These are phyloP conservation scores for Pythium plurisporium DNA, from an alignment of 352 stramenopile species.

Conservation along the genomic window DNA sequence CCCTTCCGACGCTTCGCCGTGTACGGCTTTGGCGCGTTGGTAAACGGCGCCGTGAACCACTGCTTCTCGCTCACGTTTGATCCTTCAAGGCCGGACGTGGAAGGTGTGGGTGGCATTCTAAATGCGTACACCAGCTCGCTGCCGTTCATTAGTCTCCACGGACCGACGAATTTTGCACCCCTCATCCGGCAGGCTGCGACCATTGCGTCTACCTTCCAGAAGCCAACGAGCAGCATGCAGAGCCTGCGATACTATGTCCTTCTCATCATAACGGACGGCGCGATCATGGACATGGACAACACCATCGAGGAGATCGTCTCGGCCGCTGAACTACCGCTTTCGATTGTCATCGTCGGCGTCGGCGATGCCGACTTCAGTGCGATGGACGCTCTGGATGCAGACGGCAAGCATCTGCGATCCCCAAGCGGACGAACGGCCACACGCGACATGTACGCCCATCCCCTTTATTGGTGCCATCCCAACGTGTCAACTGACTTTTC, in stretches of 20 bases:
- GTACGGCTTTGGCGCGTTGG: conserved; percentile 74
- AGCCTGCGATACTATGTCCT: conserved; percentile 75
- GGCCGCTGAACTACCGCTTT: conserved; percentile 61
- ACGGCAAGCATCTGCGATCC: conserved; percentile 55
- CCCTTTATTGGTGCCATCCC: background rate
- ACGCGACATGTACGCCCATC: conserved; percentile 57
- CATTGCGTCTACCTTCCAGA: conserved; percentile 53
- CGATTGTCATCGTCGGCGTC: conserved; percentile 81
- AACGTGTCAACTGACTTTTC: too few relatives aligned
- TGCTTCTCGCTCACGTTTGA: conserved; percentile 74
- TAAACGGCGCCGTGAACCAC: conserved; percentile 60
- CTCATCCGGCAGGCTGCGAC: conserved; percentile 59
- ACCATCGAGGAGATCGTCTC: conserved; percentile 69
- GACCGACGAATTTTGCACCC: conserved; percentile 77
- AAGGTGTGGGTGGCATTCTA: conserved; percentile 46
- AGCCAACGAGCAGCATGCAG: conserved; percentile 24
- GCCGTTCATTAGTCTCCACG: conserved; percentile 59
- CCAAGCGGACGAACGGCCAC: conserved; percentile 30
- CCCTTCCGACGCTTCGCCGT: conserved; percentile 69
- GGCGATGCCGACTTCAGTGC: conserved; percentile 68
- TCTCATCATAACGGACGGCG: conserved; percentile 67
- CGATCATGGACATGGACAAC: conserved; percentile 74
- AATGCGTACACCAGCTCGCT: conserved; percentile 60
- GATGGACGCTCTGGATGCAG: conserved; percentile 57
- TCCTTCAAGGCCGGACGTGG: conserved; percentile 50